Base-by-base conservation (phyloP, 371 early-diverging fungal genomes). In the Mucor mucedo region DNA sequence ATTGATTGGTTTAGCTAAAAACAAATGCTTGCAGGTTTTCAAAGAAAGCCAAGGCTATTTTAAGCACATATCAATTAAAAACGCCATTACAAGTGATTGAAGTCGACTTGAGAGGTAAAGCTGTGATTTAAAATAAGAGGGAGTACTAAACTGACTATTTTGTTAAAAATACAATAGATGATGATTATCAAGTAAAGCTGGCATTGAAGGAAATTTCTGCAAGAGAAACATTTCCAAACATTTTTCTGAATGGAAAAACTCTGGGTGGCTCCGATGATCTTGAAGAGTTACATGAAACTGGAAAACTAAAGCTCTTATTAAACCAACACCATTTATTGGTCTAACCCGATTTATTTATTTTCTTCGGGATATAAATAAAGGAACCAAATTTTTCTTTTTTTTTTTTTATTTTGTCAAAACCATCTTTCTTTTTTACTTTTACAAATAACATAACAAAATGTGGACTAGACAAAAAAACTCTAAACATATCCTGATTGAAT, bases 201-300 rank as follows among this genome's bases (percentile, higher is more conserved):
- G 62, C 52, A 2, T 27, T 77, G 0, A 59, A 62, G 4, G 63
- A 71, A 28, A 50, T 73, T 8, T 68, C 77, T 10, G 72, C 63
- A 30, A 64, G 74, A 54, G 58, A 62, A 7, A 77, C 77, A 3
- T 77, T 73, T 48, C 77, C 77, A 5, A 77, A 77, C 45, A 63
- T 74, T 5, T 77, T 77, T 53, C 42, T 77, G 5, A 62, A 68
- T 42, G 72, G 70, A 11, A 29, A 66, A 35, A 65, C 67, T 5
- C 33, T 77, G 32, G 77, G 77, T 33, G 77, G 77, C 1, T 63
- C 68, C 9, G 65, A 76, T 48, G 72, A 73, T 21, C 41, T 77
- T 10, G 67, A 63, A 54, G 35, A 27, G n/a, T 28, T 77, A 57
- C 68, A 77, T 66, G 45, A 57, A 14, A 49, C 42, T n/a, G 77